Conservation (phyloP, 108 stramenopile species). For the Nannochloropsis granulata region DNA sequence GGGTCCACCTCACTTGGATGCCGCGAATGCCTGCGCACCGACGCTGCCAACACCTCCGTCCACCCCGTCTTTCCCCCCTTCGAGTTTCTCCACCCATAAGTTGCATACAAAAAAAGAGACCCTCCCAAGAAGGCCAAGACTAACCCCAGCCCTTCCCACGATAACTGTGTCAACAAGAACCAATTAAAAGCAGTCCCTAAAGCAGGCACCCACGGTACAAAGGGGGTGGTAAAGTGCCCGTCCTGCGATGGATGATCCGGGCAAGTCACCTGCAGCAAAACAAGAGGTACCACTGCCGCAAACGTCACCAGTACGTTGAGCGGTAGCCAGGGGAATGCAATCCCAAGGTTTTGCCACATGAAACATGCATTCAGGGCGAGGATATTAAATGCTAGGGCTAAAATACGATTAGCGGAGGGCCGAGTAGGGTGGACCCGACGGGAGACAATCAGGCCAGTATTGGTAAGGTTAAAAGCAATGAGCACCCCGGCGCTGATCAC, state of each 20-base stretch:
- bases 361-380: background rate
- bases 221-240: conserved; percentile 46
- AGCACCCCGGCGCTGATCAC: conserved; percentile 56
- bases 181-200: conserved; percentile 60
- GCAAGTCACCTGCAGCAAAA: background rate
- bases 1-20: background rate
- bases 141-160: conserved; percentile 42
- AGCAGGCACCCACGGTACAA: conserved; percentile 55
- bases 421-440: background rate
- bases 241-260: background rate
- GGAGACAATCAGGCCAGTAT: conserved; percentile 2
- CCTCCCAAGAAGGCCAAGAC: conserved; percentile 43
- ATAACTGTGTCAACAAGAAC: conserved; percentile 59
- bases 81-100: background rate
- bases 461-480: conserved; percentile 33
- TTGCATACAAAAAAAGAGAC: background rate
- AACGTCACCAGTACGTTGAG: background rate
- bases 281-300: background rate
- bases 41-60: background rate
- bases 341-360: background rate
- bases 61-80: background rate
- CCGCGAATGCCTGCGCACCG: background rate
- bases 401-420: background rate
- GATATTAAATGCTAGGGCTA: background rate
- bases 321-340: background rate